Percentiles rank a stretch among this genome's conserved stretches.
Conservation (phyloP, 768 basidiomycete species). For the Mrakia frigida region DNA sequence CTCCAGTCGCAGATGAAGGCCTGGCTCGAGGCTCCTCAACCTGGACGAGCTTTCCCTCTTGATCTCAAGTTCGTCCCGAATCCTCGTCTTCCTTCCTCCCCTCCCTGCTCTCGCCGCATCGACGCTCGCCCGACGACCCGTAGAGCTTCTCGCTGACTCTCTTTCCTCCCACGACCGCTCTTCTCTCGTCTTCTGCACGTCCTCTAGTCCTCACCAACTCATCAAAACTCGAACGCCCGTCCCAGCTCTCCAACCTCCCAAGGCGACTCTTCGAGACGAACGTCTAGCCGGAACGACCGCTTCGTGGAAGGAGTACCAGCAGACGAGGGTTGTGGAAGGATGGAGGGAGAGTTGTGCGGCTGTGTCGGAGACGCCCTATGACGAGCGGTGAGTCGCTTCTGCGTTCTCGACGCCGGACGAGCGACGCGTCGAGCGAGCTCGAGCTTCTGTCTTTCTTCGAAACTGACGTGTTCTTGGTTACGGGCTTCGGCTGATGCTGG, state of each 20-base stretch:
- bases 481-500: neutral
- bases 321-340: constrained; percentile 78
- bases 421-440: neutral
- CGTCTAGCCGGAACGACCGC: constrained; percentile 65
- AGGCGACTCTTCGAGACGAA: constrained; percentile 69
- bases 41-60: constrained; percentile 15
- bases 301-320: constrained; percentile 75
- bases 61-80: constrained; percentile 18
- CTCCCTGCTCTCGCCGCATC: neutral
- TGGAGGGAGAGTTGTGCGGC: constrained; percentile 87
- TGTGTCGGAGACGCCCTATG: constrained; percentile 80
- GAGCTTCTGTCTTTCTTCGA: too few species aligned
- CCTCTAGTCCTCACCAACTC: constrained; percentile 73
- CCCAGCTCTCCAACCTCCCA: constrained; percentile 60
- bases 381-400: constrained; percentile 57
- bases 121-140: neutral
- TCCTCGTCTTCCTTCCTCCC: neutral
- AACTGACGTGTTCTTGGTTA: neutral
- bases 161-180: neutral
- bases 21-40: constrained; percentile 46
- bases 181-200: too few species aligned
- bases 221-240: constrained; percentile 70
- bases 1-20: constrained; percentile 69
- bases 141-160: neutral
- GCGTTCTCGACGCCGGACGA: neutral